Base-by-base conservation (phyloP, 2,329 filamentous ascomycete genomes). In the Colletotrichum orbiculare region DNA sequence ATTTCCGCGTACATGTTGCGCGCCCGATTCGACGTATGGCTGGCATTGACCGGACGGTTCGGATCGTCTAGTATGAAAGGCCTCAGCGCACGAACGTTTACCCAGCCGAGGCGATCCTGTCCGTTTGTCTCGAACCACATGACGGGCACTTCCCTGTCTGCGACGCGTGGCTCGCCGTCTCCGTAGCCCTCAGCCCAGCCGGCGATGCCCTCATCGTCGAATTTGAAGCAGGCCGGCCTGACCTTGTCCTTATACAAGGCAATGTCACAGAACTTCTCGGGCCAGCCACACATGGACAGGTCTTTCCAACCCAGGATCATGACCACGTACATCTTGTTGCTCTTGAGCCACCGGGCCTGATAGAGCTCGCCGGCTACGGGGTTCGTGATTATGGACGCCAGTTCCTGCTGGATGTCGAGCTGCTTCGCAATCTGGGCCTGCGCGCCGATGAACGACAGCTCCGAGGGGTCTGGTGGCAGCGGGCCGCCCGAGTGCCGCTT, bases 51-150 rank as follows among this genome's bases (percentile, higher is more conserved):
- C 41, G 60, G 39, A 15, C 47, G 60, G 11, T 59, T 49, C 7
- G 64, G 64, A 13, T 66, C 64, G n/a, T 66, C 59, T 35, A 66
- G 60, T 8, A 45, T 42, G 43, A 66, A 43, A 17, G 64, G 62
- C 9, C 41, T 52, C 38, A 66, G 41, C 17, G 54, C 45, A 42
- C 49, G 49, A 10, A 58, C 48, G 33, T 43, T 54, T 5, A 66
- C 45, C 64, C 64, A 66, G 35, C 64, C 64, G 25, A 66, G 48
- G 10, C 60, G 48, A 33, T 56, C 64, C 35, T 64, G 49, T 8
- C 75, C 60, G 33, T 64, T 58, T 4, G 57, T 34, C 38, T 69
- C 64, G n/a, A 69, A 69, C 60, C 68, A 70, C 45, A 69, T 42
- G 9, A 69, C 61, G 5, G 69, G 69, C 13, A 69, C 65, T 17